These are phyloP conservation scores for Scheffersomyces lignicola DNA, from an alignment of 1,139 yeast genomes.

Conservation along the genomic window DNA sequence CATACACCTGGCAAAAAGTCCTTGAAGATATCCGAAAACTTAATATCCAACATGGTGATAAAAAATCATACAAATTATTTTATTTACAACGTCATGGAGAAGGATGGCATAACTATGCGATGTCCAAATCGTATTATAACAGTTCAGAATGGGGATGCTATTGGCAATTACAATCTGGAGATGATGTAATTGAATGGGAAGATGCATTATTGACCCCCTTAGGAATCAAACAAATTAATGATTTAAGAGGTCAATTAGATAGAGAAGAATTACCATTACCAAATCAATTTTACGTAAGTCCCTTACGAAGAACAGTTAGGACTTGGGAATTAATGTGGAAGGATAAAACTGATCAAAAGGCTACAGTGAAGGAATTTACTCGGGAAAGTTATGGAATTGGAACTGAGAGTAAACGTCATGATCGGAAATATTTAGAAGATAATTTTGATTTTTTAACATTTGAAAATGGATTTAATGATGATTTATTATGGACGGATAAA, in stretches of 20 bases:
- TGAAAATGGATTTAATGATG: conserved; percentile 19
- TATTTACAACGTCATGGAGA: conserved; percentile 43
- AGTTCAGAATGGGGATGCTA: conserved; percentile 32
- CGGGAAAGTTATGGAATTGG: conserved; percentile 42
- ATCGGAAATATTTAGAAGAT: conserved; percentile 21
- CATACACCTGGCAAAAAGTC: not conserved
- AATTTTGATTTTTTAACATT: conserved; percentile 24
- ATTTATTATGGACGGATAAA: conserved; percentile 26
- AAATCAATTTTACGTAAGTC: not conserved
- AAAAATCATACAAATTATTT: conserved; percentile 23
- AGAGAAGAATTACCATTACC: conserved; percentile 5
- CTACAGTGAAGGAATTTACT: conserved; percentile 31
- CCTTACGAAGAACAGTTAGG: conserved; percentile 8
- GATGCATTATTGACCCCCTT: conserved; percentile 32
- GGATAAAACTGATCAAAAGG: conserved; percentile 15
- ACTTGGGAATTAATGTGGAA: conserved; percentile 34
- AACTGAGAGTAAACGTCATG: conserved; percentile 36
- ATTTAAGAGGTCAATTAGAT: conserved; percentile 3
- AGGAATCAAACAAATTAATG: conserved; percentile 21
- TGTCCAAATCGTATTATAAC: conserved; percentile 13
- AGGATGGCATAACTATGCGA: conserved; percentile 41
- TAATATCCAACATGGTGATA: not conserved
- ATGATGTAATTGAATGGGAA: conserved; percentile 29
- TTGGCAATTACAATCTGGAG: conserved; percentile 32
- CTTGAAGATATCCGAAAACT: not conserved